These are phyloP conservation scores for Verticillium zaregamsianum DNA, from an alignment of 2,329 filamentous ascomycete genomes.

Conservation along the genomic window DNA sequence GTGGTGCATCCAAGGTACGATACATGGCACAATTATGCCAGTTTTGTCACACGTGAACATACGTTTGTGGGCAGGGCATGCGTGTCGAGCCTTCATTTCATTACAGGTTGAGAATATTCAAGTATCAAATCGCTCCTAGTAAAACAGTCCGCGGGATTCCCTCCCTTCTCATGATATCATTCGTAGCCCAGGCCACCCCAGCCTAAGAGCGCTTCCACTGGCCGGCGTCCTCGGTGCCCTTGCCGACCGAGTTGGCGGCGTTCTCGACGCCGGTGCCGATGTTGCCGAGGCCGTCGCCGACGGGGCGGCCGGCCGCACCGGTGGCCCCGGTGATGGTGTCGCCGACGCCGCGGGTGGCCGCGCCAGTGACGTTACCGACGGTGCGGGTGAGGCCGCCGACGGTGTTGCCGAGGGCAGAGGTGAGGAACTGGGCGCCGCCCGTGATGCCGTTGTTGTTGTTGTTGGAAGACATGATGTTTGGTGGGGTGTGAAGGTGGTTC, in stretches of 20 bases:
- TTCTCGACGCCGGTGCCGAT: slow-evolving; percentile 50
- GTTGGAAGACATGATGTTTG: slow-evolving; percentile 2
- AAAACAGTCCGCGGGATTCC: slow-evolving; percentile 2
- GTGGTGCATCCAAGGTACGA: neutral
- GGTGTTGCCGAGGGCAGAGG: slow-evolving; percentile 34
- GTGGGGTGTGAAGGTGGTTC: neutral
- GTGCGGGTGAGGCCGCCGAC: slow-evolving; percentile 35
- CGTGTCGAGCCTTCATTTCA: no score
- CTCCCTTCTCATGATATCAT: neutral
- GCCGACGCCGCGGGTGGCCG: slow-evolving; percentile 52
- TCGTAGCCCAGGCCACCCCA: neutral
- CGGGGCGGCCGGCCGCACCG: slow-evolving; percentile 47
- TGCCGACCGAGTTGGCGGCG: slow-evolving; percentile 42
- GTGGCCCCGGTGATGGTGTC: slow-evolving; percentile 51
- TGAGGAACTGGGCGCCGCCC: slow-evolving; percentile 33
- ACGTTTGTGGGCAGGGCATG: no score
- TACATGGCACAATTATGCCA: no score
- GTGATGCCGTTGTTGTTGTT: slow-evolving; percentile 18
- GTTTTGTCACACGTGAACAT: no score
- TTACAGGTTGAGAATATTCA: neutral
- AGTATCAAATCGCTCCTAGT: slow-evolving; percentile 2
- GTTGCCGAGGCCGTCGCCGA: slow-evolving; percentile 52
- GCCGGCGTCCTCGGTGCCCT: slow-evolving; percentile 54
- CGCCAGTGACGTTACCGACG: slow-evolving; percentile 39
- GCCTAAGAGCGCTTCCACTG: slow-evolving; percentile 42